A percentile compares a stretch with the other conserved stretches of the same genome.
phyloP scores from a whole-genome alignment of 2,329 filamentous ascomycete genomes.

The Verticillium dahliae region DNA sequence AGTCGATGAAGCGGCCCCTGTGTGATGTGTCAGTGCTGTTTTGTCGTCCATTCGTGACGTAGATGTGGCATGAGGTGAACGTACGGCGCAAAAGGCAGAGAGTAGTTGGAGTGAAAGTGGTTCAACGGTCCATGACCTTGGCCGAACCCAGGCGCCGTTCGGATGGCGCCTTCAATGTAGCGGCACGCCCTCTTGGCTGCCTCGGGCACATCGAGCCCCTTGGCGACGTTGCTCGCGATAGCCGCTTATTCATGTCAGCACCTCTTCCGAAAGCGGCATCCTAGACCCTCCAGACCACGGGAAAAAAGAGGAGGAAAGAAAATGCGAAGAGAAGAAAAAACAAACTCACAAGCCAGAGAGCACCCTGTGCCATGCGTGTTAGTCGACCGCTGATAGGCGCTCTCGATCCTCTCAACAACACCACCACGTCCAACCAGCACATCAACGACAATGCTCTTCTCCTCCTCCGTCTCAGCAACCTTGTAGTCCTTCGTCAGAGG shows the following conservation, averaged over 20 bases:
- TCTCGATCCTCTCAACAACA: slow-evolving; percentile 57
- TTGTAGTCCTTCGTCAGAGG: slow-evolving; percentile 62
- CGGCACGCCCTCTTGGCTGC: slow-evolving; percentile 63
- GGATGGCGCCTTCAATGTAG: slow-evolving; percentile 68
- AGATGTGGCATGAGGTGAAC: slow-evolving; percentile 13
- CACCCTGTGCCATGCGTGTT: slow-evolving; percentile 96
- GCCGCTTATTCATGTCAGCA: slow-evolving; percentile 46
- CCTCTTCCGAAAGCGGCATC: too few relatives aligned
- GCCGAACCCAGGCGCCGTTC: slow-evolving; percentile 55
- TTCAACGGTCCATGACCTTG: slow-evolving; percentile 67
- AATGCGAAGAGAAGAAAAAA: slow-evolving; percentile 8
- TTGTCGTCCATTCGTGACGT: too few relatives aligned
- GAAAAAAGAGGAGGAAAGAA: too few relatives aligned
- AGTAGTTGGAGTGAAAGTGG: slow-evolving; percentile 68
- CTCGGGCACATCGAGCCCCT: slow-evolving; percentile 45
- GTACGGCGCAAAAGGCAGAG: slow-evolving; percentile 61
- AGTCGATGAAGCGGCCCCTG: slow-evolving; percentile 73
- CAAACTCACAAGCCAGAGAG: slow-evolving; percentile 73
- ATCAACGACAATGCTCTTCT: slow-evolving; percentile 66
- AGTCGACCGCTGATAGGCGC: slow-evolving; percentile 61
- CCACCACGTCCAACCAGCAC: slow-evolving; percentile 60
- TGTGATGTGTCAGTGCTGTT: slow-evolving; percentile 5
- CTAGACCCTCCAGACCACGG: too few relatives aligned
- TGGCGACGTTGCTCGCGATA: slow-evolving; percentile 66
- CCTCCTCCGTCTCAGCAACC: slow-evolving; percentile 49